Conservation (phyloP, 1,284 basidiomycete genomes). For the Neolentinus lepideus region DNA sequence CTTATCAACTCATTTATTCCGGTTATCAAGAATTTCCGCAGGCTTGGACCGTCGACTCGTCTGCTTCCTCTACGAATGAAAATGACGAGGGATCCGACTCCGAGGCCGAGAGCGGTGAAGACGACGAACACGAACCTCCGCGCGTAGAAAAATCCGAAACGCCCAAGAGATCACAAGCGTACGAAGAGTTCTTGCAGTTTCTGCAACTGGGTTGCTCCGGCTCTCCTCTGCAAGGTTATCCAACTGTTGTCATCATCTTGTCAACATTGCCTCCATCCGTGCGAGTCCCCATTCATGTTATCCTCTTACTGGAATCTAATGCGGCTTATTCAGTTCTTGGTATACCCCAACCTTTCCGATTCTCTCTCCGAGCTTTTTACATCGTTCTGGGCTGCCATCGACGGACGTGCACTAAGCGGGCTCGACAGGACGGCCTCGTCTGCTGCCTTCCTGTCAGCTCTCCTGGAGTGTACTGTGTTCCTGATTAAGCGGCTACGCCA, state of each 20-base stretch:
- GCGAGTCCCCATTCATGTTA: constrained; percentile 14
- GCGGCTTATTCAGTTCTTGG: constrained; percentile 1
- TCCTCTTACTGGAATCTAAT: constrained; percentile 12
- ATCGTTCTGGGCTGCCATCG: constrained; percentile 74
- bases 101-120: constrained; percentile 27
- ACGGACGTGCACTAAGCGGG: constrained; percentile 53
- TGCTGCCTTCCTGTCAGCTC: constrained; percentile 57
- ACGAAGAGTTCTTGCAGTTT: constrained; percentile 68
- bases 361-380: constrained; percentile 47
- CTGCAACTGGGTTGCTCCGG: constrained; percentile 70
- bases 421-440: constrained; percentile 42
- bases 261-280: constrained; percentile 70
- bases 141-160: constrained; percentile 8
- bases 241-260: constrained; percentile 68
- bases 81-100: constrained; percentile 22
- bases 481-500: constrained; percentile 35
- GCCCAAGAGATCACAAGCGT: constrained; percentile 36
- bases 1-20: neutral
- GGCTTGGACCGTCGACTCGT: constrained; percentile 50
- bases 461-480: constrained; percentile 66
- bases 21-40: constrained; percentile 29
- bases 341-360: constrained; percentile 6
- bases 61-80: constrained; percentile 14
- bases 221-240: constrained; percentile 72
- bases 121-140: constrained; percentile 3